A percentile compares a stretch with the other conserved stretches of the same genome.
Evolutionary conservation across 2,329 filamentous ascomycete genomes (phyloP).

Genomic region (Neofusicoccum laricinum): DNA sequence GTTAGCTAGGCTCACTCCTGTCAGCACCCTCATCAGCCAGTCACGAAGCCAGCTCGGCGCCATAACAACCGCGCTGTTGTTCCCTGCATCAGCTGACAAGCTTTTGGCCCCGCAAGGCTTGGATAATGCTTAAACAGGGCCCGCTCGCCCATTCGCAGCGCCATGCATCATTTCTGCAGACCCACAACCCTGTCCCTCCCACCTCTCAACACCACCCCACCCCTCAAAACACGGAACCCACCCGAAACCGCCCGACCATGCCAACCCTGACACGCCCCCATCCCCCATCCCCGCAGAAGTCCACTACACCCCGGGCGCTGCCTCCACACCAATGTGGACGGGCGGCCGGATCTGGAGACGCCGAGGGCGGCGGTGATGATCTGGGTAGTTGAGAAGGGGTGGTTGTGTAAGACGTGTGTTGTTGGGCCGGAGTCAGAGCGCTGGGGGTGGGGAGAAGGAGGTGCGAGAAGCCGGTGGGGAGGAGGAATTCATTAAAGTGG

Average conservation of each 20-base stretch:
- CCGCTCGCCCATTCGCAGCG: no score
- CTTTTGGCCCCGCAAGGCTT: no score
- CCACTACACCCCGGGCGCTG: not conserved
- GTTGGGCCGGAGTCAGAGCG: not conserved
- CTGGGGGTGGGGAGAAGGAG: constrained; percentile 13
- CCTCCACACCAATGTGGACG: not conserved
- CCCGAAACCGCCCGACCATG: not conserved
- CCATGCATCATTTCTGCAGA: not conserved
- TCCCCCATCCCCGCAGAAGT: not conserved
- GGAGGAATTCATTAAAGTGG: constrained; percentile 38
- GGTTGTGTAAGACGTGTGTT: not conserved
- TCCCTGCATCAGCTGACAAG: no score
- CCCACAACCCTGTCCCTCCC: not conserved
- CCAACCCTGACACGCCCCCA: not conserved
- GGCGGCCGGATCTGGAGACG: not conserved
- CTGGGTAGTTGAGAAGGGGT: not conserved
- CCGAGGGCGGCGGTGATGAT: constrained; percentile 1
- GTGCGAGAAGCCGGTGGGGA: constrained; percentile 30
- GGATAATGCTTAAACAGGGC: no score
- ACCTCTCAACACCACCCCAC: not conserved
- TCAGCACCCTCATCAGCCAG: no score
- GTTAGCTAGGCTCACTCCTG: no score
- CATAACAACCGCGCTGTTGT: no score
- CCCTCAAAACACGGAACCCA: not conserved
- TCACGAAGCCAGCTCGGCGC: no score